Conservation (phyloP, 2,329 filamentous ascomycete genomes). For the Arthrobotrys musiformis region DNA sequence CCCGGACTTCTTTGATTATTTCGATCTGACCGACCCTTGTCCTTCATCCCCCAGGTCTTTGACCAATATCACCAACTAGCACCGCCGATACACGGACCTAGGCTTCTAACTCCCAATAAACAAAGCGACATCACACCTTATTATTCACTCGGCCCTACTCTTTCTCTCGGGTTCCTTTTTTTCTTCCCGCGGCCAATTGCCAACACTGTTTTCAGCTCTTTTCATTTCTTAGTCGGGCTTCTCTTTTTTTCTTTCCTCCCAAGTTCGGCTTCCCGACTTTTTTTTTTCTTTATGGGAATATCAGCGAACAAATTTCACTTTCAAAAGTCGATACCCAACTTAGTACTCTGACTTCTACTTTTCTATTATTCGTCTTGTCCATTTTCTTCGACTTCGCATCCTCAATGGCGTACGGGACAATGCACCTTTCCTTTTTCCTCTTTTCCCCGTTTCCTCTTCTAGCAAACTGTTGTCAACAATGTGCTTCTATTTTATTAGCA, state of each 20-base stretch:
- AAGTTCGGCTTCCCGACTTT: not conserved
- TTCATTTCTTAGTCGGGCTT: not conserved
- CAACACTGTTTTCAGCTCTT: not conserved
- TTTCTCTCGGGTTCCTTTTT: not conserved
- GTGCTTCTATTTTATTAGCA: not conserved
- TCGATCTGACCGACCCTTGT: not conserved
- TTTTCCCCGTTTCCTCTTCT: not conserved
- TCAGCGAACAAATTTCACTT: not conserved
- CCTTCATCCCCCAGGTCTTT: not conserved
- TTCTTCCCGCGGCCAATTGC: too few relatives aligned
- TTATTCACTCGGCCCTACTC: not conserved
- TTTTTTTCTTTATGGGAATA: not conserved
- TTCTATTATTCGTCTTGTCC: not conserved
- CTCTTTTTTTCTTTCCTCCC: not conserved
- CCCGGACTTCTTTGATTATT: constrained; percentile 7
- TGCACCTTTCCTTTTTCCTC: not conserved
- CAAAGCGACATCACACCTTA: too few relatives aligned
- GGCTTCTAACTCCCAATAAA: too few relatives aligned
- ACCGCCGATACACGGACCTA: not conserved
- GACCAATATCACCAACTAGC: not conserved
- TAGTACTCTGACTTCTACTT: not conserved
- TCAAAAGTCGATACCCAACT: not conserved
- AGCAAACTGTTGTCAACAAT: not conserved
- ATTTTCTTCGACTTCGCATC: not conserved
- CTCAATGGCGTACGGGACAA: not conserved